A percentile compares a stretch with the other conserved stretches of the same genome.
Evolutionary conservation across 2,329 filamentous ascomycete genomes (phyloP).

Genomic region (Ceratocystis harringtonii): DNA sequence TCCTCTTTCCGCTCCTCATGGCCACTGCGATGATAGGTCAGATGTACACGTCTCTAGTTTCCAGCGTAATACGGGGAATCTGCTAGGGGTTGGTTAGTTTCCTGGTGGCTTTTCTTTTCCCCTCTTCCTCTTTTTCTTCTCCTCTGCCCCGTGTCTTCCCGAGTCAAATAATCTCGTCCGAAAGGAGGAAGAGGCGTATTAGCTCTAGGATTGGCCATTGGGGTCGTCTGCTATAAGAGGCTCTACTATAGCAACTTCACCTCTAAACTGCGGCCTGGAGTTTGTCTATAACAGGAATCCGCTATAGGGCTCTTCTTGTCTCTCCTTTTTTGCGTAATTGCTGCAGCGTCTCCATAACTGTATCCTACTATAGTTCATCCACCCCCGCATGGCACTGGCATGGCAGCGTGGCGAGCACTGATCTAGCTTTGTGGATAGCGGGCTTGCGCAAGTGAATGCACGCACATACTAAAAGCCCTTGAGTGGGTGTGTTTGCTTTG

Average conservation of each 20-base stretch:
- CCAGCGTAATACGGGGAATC: too few relatives aligned
- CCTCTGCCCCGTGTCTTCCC: background rate
- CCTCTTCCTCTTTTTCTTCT: too few relatives aligned
- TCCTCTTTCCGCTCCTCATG: too few relatives aligned
- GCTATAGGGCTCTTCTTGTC: background rate
- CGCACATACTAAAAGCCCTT: background rate
- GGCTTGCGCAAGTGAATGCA: background rate
- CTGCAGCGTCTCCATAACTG: background rate
- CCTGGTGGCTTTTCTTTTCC: background rate
- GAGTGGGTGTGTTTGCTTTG: background rate
- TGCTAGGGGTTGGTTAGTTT: background rate
- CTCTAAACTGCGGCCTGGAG: background rate
- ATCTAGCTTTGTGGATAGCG: background rate
- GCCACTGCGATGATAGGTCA: too few relatives aligned
- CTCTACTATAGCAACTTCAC: background rate
- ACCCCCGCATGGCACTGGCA: background rate
- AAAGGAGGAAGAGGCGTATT: background rate
- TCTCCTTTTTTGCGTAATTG: background rate
- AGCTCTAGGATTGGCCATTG: background rate
- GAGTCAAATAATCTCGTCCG: background rate
- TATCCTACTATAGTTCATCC: constrained; percentile 2
- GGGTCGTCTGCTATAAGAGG: background rate
- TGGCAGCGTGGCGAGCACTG: background rate
- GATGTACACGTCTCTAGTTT: too few relatives aligned
- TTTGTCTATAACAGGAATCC: background rate